Evolutionary conservation across 129 eudicot species (phyloP).

Genomic region (Pittosporum tobira): DNA sequence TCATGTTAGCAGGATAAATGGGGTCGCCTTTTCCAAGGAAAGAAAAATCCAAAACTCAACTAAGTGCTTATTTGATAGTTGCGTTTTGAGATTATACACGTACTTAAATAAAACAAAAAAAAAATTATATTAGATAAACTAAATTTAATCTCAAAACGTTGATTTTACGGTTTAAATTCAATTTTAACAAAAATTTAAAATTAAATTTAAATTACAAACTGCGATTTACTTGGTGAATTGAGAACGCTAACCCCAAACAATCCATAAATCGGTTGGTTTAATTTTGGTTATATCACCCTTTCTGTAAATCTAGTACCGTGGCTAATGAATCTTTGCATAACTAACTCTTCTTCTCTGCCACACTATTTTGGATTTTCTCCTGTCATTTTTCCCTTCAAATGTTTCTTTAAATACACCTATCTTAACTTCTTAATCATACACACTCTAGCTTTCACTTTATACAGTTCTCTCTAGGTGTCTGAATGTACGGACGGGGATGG

Average conservation of each 20-base stretch:
- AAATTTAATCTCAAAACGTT: too few relatives aligned
- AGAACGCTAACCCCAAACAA: too few relatives aligned
- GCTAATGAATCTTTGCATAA: neutral
- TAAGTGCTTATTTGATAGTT: too few relatives aligned
- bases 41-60: neutral
- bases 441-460: neutral
- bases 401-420: slow-evolving; percentile 7
- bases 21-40: neutral
- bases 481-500: neutral
- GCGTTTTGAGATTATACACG: too few relatives aligned
- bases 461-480: neutral
- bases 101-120: too few relatives aligned
- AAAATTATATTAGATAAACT: too few relatives aligned
- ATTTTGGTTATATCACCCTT: neutral
- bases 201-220: too few relatives aligned
- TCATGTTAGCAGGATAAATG: neutral
- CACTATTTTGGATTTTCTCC: slow-evolving; percentile 8
- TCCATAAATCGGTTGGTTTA: too few relatives aligned
- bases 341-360: slow-evolving; percentile 11
- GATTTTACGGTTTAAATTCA: too few relatives aligned
- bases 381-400: slow-evolving; percentile 3
- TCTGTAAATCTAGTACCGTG: neutral
- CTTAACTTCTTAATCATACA: neutral
- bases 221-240: too few relatives aligned
- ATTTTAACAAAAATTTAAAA: too few relatives aligned